Percentiles rank a stretch among this genome's conserved stretches.
Evolutionary conservation across 2,329 filamentous ascomycete species (phyloP).

Genomic region (Phaeosphaeriaceae sp.): DNA sequence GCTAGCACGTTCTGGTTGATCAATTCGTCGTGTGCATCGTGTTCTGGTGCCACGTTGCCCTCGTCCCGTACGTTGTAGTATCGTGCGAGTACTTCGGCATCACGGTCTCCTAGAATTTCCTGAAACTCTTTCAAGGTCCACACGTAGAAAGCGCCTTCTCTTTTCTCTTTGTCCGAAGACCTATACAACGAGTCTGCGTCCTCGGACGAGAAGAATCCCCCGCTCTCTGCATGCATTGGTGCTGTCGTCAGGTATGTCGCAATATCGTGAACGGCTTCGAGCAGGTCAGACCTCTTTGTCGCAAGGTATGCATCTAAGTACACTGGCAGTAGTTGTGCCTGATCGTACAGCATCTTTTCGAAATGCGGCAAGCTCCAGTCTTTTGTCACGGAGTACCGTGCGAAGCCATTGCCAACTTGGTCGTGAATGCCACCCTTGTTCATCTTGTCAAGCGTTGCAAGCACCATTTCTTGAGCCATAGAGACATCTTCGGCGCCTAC

Average conservation of each 20-base stretch:
- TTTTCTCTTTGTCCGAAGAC: slow-evolving; percentile 78
- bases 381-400: slow-evolving; percentile 85
- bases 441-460: slow-evolving; percentile 82
- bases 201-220: slow-evolving; percentile 87
- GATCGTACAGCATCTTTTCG: slow-evolving; percentile 96
- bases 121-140: slow-evolving; percentile 92
- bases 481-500: slow-evolving; percentile 81
- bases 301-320: slow-evolving; percentile 87
- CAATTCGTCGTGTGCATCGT: slow-evolving; percentile 93
- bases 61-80: slow-evolving; percentile 86
- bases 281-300: slow-evolving; percentile 72
- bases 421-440: slow-evolving; percentile 74
- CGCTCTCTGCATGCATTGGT: slow-evolving; percentile 70
- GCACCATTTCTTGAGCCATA: slow-evolving; percentile 77
- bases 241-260: slow-evolving; percentile 82
- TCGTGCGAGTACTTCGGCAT: slow-evolving; percentile 76
- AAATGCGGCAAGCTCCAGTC: slow-evolving; percentile 97
- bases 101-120: slow-evolving; percentile 71
- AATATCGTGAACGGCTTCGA: slow-evolving; percentile 80
- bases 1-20: slow-evolving; percentile 90
- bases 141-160: slow-evolving; percentile 91
- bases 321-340: slow-evolving; percentile 81
- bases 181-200: slow-evolving; percentile 84
- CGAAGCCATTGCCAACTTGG: slow-evolving; percentile 78
- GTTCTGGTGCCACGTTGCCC: slow-evolving; percentile 82